Base-by-base conservation (phyloP, 768 basidiomycete genomes). In the Leccinum disarticulatum region DNA sequence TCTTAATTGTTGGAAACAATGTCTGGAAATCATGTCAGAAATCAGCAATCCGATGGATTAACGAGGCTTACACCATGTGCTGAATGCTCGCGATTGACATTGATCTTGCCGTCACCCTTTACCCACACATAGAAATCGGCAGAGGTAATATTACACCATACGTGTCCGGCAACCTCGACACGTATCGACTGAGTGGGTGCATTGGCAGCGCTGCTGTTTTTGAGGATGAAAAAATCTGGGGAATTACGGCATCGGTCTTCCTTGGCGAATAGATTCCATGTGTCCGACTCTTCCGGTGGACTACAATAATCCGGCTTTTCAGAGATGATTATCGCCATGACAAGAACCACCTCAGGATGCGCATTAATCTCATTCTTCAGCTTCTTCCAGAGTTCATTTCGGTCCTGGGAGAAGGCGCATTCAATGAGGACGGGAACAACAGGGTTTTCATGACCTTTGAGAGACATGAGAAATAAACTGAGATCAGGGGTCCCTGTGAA, bases 321-420 rank as follows among this genome's bases (percentile, higher is more conserved):
- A 1, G 19, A 22, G 25, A 48, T 48, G 14, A 48, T 25, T 13
- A 48, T 48, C 6, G 7, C 47, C 22, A 48, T 7, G 6, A 48
- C 22, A 7, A 60, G 43, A 25, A 38, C 30, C 3, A 60, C 55
- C 22, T 60, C 49, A 2, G 41, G 54, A 38, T 52, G 59, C 1
- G 25, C 38, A 47, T n/a, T 8, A 10, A 60, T 43, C 17, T 60
- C 54, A 6, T 27, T 28, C 22, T 47, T 52, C 30, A 52, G 22
- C 25, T 60, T 60, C 25, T 15, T 50, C 11, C 47, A 48, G 13
- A 25, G 13, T 6, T 22, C 48, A 17, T 15, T 19, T 8, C 8
- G 13, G 15, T 55, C 25, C 53, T 59, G 54, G 48, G 30, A 59
- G 47, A 59, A 59, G 13, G 38, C 6, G 11, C 58, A 59, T 31